Base-by-base conservation (phyloP, 1,284 basidiomycete species). In the Fereydounia khargensis region DNA sequence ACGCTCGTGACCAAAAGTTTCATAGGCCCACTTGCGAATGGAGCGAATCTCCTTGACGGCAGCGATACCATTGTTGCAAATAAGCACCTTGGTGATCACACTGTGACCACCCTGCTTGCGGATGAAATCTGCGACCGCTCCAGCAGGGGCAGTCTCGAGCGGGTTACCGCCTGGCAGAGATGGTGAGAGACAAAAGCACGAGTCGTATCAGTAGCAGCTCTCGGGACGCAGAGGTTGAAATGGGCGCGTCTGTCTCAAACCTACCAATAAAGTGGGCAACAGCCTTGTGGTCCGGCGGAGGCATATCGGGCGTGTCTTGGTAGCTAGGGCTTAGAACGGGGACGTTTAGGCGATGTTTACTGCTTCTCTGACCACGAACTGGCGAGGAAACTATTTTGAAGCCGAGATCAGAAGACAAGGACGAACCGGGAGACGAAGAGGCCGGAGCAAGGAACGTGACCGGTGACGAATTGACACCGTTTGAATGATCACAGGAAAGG, bases 41-140 rank as follows among this genome's bases (percentile, higher is more conserved):
- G 95, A 98, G 45, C 95, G 86, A 73, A 98, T 98, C 79, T 98
- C 94, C 79, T 99, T 99, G 42, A 98, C 95, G 48, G 94, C 95
- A 39, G 92, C 95, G 73, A 98, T 99, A 83, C 90, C 89, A 86
- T 76, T 77, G 60, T 68, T 74, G 68, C 73, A 74, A 33, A 74
- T 72, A 46, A 74, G 65, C 46, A 95, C 94, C 82, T 97, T 98
- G 55, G 91, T 96, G 78, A 99, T 97, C 56, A 98, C 92, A 25
- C 92, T 95, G 79, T 99, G 95, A 60, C 95, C 95, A 24, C 91
- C 91, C 76, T 92, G 82, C 41, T 81, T 80, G 76, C 88, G 87
- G 47, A 98, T 91, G 78, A 95, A 98, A 79, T 97, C 91, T 57
- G 85, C 81, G 35, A 98, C 86, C 48, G 82, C 82, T 48, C 89